phyloP scores from a whole-genome alignment of 1,284 basidiomycete genomes.

The Apiotrichum veenhuisii region DNA sequence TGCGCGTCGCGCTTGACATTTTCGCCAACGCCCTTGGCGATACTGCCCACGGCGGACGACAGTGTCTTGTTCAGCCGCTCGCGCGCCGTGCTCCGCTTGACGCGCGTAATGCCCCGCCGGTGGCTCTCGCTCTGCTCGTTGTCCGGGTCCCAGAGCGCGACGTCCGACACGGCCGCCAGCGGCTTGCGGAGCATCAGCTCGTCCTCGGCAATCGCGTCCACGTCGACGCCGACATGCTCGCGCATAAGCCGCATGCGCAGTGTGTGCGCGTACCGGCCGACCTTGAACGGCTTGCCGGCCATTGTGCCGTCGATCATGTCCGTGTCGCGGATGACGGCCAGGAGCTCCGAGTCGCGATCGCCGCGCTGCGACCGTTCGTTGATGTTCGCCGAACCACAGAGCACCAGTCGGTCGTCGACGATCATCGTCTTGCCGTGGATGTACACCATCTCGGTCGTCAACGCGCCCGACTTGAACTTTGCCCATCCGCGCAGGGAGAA shows the following conservation, averaged over 20 bases:
- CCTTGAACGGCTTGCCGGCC: constrained; percentile 91
- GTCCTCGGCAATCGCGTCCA: constrained; percentile 81
- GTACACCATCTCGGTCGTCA: constrained; percentile 91
- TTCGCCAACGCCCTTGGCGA: constrained; percentile 46
- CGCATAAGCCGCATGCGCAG: constrained; percentile 91
- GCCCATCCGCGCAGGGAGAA: constrained; percentile 93
- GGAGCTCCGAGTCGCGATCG: constrained; percentile 93
- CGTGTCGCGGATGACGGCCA: constrained; percentile 88
- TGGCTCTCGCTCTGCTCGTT: constrained; percentile 60
- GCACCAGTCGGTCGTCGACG: constrained; percentile 89
- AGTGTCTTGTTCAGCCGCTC: constrained; percentile 38
- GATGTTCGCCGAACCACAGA: constrained; percentile 99
- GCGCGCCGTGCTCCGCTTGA: constrained; percentile 39
- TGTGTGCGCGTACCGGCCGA: constrained; percentile 93
- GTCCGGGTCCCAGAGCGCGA: constrained; percentile 74
- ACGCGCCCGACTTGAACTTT: constrained; percentile 75
- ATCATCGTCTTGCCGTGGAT: constrained; percentile 85
- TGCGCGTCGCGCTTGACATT: constrained; percentile 47
- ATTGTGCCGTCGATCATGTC: constrained; percentile 93
- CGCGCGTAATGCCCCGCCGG: constrained; percentile 42
- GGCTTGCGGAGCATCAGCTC: constrained; percentile 62
- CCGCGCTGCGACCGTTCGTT: constrained; percentile 95
- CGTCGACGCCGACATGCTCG: constrained; percentile 92
- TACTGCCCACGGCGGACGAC: constrained; percentile 28
- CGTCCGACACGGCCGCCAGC: constrained; percentile 55